Evolutionary conservation across 1,284 basidiomycete genomes (phyloP), one percentile per base, ranked within the genome.

Genomic region (Ustilago hordei): DNA sequence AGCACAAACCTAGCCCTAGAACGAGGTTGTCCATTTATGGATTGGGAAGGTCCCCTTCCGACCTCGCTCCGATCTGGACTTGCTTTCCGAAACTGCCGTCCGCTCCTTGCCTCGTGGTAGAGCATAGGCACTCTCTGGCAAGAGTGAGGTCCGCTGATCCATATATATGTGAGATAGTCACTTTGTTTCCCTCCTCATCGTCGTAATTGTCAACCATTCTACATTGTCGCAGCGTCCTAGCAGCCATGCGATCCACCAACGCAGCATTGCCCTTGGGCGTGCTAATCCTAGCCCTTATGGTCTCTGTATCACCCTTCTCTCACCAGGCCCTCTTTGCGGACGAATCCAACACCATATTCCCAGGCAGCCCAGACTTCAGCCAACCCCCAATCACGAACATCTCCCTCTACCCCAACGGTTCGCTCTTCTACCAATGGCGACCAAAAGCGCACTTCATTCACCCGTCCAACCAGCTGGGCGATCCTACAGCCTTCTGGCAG

Each of bases 381-480:
- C 54, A 35, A 35, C 50, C 68, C 1, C 73, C 73, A 4, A 45
- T 67, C 47, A n/a, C 60, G 48, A 68, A 71, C 61, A 61, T 76
- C 64, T 63, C 57, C 5, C 41, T 23, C 36, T 67, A 68, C 41
- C 48, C 68, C 31, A 71, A 71, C 56, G 61, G 61, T 17, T 57
- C 53, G 13, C 69, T 76, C 28, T 76, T 67, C 64, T 54, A 63
- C 53, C 73, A 76, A 55, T 76, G 73, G 73, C 64, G 73, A 17
- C 73, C 69, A 2, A 48, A 41, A 3, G 64, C 73, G 4, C 73
- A 76, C 62, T 76, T 71, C 45, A 68, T 76, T 31, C 68, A 76
- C 47, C 73, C 73, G 2, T 64, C 64, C n/a, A 57, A 71, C 23
- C 64, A 71, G 23, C 60, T 70, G n/a, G 73, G 73, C 13, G 73